Percentiles rank a stretch among this genome's conserved stretches.
phyloP scores from a whole-genome alignment of 192 early-diverging fungal species.

The Helicostylum pulchrum region DNA sequence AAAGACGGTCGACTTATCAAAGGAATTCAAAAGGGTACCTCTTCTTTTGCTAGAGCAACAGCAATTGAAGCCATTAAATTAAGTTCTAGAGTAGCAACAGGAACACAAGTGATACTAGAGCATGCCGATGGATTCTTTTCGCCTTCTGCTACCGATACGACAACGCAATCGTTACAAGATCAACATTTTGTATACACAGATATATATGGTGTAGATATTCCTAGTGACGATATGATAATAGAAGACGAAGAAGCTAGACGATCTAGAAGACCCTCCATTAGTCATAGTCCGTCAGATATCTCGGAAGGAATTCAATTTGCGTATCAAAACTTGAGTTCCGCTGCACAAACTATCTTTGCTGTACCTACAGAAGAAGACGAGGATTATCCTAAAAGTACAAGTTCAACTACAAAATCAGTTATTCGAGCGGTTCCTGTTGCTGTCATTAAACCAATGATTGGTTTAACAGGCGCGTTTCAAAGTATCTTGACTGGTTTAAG shows the following conservation, averaged over 20 bases:
- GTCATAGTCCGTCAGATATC: constrained; percentile 8
- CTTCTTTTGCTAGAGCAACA: constrained; percentile 86
- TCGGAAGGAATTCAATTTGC: constrained; percentile 68
- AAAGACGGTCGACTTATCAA: constrained; percentile 87
- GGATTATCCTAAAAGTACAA: constrained; percentile 31
- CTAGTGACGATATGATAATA: neutral
- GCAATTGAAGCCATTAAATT: constrained; percentile 90
- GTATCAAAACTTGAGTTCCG: constrained; percentile 74
- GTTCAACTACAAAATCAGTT: constrained; percentile 61
- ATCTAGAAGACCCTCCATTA: neutral
- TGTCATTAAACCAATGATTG: constrained; percentile 93
- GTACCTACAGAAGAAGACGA: constrained; percentile 85
- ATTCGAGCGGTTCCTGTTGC: constrained; percentile 84
- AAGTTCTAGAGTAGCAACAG: constrained; percentile 81
- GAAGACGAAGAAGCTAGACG: neutral
- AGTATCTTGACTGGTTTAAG: constrained; percentile 88
- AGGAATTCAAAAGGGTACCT: constrained; percentile 82
- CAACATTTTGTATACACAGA: constrained; percentile 5
- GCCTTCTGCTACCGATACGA: neutral
- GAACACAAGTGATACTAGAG: constrained; percentile 86
- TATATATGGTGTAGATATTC: constrained; percentile 4
- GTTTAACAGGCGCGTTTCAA: constrained; percentile 87
- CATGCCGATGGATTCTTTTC: constrained; percentile 83
- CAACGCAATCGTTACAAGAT: neutral
- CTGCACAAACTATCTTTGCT: constrained; percentile 85